Evolutionary conservation across 371 early-diverging fungal genomes (phyloP), one percentile per base, ranked within the genome.

Genomic region (Saksenaea vasiformis): DNA sequence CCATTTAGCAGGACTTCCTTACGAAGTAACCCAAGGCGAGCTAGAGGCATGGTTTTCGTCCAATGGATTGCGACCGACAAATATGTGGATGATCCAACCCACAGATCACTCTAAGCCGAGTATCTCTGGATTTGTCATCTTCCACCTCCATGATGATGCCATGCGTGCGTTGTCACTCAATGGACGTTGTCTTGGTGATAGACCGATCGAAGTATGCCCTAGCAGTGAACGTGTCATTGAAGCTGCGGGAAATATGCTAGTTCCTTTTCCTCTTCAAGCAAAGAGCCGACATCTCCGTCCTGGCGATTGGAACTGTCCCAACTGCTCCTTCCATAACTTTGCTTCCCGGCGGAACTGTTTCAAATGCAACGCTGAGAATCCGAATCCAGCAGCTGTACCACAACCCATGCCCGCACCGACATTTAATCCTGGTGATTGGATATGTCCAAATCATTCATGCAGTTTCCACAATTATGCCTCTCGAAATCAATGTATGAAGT

Each of bases 301-400:
- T 10, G 91, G 91, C 1, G 93, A 91, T 62, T 93, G 93, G 93
- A 76, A 87, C 22, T 93, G 93, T 67, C 76, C 83, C 60, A 79
- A 80, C 43, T 93, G 93, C 68, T 79, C 79, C 27, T 88, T 88
- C 62, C 87, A 89, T 67, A 93, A 93, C 71, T 93, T 90, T 71
- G 89, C 92, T 5, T 85, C 86, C 4, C 69, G 93, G 17, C 72
- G 82, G 19, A 74, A 72, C 2, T 93, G 93, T 70, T 81, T 85
- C 68, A 88, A 90, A 61, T 92, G 93, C 76, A 82, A 87, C 69
- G 69, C 75, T 5, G 74, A 74, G 19, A 77, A 77, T n/a, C 84
- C 83, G 47, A 71, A 68, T 44, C 78, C 82, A 27, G 28, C 66
- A n/a, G 47, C 70, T 3, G 65, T 22, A 11, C 64, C 47, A 53